Percentiles rank a stretch among this genome's conserved stretches.
phyloP scores from a whole-genome alignment of 2,329 filamentous ascomycete species.

The Thermomyces lanuginosus region DNA sequence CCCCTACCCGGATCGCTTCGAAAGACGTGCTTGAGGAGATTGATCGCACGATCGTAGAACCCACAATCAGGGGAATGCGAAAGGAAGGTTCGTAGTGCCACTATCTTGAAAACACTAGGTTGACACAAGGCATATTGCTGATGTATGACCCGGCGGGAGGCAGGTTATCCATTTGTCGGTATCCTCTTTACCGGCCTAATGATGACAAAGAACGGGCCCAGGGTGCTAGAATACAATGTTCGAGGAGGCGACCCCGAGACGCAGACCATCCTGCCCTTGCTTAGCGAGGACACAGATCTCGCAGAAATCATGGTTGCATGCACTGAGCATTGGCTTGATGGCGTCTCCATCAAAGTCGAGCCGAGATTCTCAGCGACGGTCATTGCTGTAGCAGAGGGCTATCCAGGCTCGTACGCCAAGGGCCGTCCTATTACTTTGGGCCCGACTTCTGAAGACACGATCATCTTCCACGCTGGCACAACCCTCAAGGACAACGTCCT shows the following conservation, averaged over 20 bases:
- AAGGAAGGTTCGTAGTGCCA: constrained; percentile 54
- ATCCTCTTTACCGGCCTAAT: constrained; percentile 53
- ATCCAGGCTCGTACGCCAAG: constrained; percentile 73
- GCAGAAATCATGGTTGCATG: constrained; percentile 81
- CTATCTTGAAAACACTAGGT: too few relatives aligned
- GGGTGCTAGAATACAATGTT: constrained; percentile 83
- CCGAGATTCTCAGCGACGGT: constrained; percentile 70
- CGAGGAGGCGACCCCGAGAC: constrained; percentile 87
- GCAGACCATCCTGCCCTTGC: constrained; percentile 65
- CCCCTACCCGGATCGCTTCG: constrained; percentile 66
- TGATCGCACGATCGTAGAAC: constrained; percentile 68
- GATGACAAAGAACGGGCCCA: constrained; percentile 68
- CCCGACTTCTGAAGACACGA: constrained; percentile 40
- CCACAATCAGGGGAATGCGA: constrained; percentile 77
- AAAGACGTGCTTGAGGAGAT: constrained; percentile 61
- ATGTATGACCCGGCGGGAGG: constrained; percentile 3
- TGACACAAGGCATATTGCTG: constrained; percentile 40
- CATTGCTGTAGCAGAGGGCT: constrained; percentile 82
- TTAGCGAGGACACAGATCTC: constrained; percentile 64
- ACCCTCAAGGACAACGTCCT: constrained; percentile 46
- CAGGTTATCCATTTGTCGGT: constrained; percentile 28
- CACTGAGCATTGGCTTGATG: constrained; percentile 55
- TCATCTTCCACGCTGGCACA: constrained; percentile 90
- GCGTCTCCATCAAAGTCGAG: constrained; percentile 51
- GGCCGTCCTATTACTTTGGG: constrained; percentile 47